Base-by-base conservation (phyloP, 768 basidiomycete genomes). In the Russula earlei region DNA sequence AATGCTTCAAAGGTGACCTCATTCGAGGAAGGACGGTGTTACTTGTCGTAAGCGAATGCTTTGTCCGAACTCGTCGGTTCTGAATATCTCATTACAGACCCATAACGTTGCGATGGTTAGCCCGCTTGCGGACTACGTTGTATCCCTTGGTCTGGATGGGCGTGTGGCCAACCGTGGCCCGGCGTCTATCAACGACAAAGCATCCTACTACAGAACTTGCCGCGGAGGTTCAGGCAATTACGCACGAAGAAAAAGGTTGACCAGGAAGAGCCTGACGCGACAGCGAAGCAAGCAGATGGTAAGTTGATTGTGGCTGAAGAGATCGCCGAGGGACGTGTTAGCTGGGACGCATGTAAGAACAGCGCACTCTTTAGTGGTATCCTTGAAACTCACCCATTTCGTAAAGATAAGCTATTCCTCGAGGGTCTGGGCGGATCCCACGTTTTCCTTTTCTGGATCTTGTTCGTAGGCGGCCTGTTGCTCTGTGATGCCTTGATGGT, bases 231-330 rank as follows among this genome's bases (percentile, higher is more conserved):
- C 49, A 48, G 10, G 62, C 67, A 24, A 53, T 68, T 0, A 56
- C 65, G n/a, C 49, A 68, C 11, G 62, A 67, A 6, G 62, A 67
- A 59, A 71, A 54, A 60, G 20, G 36, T 66, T 7, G 68, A 66
- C 36, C 53, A 45, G 2, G 63, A 62, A 33, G 65, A 63, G 27
- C 59, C 57, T 2, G 60, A 58, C 6, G 61, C 46, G 1, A 52
- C 45, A 2, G 45, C 55, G 8, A 66, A 67, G 53, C 64, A 66
- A 44, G 47, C 54, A 12, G 74, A 74, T 44, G 82, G 82, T 2
- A 83, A 84, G 63, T 72, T 86, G n/a, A 76, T 85, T 44, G 67
- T 82, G 7, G 77, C 76, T 0, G 85, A 87, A 64, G 85, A 87
- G 63, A 74, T 84, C 43, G 75, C 72, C 6, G 72, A 76, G 49